phyloP scores from a whole-genome alignment of 2,329 filamentous ascomycete genomes.

The Verruconis gallopava region DNA sequence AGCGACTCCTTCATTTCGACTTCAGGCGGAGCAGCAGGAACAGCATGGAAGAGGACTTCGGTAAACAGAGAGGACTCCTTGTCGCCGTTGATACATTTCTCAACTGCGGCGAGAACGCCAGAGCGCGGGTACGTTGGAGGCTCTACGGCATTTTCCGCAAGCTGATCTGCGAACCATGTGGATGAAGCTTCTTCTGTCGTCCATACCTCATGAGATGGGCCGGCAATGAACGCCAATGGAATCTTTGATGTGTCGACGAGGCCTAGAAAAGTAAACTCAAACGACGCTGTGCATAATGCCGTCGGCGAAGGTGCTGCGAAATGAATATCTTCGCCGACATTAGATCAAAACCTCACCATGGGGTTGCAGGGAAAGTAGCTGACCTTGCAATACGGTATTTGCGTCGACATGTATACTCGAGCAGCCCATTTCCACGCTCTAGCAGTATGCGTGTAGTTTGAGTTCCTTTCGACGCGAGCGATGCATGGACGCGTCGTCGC shows the following conservation, averaged over 20 bases:
- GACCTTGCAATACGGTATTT: no score
- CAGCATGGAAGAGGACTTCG: conserved; percentile 34
- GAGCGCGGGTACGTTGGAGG: conserved; percentile 3
- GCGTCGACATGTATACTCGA: no score
- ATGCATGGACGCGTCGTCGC: no score
- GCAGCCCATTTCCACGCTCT: no score
- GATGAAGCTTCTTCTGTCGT: conserved; percentile 22
- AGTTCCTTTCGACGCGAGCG: no score
- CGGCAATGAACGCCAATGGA: conserved; percentile 27
- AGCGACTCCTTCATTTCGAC: conserved; percentile 19
- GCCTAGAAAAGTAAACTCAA: no score
- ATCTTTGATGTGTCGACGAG: conserved; percentile 27
- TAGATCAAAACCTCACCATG: no score
- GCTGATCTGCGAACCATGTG: conserved; percentile 27
- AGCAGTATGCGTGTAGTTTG: no score
- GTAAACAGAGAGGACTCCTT: conserved; percentile 21
- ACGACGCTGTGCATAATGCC: no score
- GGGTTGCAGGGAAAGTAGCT: no score
- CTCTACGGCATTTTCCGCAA: conserved; percentile 15
- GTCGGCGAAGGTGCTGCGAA: no score
- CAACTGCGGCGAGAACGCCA: conserved; percentile 26
- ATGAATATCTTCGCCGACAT: no score
- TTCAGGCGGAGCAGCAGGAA: conserved; percentile 14
- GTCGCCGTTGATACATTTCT: conserved; percentile 26
- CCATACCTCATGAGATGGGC: conserved; percentile 26